These are phyloP conservation scores for Sugiyamaella valdiviana DNA, from an alignment of 805 yeast genomes.

Conservation along the genomic window DNA sequence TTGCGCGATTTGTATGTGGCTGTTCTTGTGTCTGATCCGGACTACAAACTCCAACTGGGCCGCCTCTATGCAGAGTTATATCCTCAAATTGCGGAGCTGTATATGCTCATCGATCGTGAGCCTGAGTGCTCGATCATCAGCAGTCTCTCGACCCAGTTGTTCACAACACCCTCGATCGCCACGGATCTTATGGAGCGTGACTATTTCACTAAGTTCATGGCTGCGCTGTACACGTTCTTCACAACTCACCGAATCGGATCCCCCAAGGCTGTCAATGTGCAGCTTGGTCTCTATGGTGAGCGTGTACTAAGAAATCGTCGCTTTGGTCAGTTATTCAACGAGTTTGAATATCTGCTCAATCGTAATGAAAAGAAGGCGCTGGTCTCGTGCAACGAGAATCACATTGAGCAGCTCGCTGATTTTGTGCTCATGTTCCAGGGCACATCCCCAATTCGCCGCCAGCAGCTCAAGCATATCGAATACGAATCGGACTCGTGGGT, in stretches of 20 bases:
- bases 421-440: constrained; percentile 69
- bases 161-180: constrained; percentile 83
- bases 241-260: constrained; percentile 47
- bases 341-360: constrained; percentile 68
- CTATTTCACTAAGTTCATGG: constrained; percentile 54
- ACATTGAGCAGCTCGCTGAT: constrained; percentile 57
- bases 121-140: constrained; percentile 76
- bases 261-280: constrained; percentile 38
- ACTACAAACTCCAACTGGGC: constrained; percentile 54
- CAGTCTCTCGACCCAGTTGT: constrained; percentile 73
- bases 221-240: constrained; percentile 56
- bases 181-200: constrained; percentile 56
- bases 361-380: constrained; percentile 53
- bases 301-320: constrained; percentile 57
- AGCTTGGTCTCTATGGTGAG: constrained; percentile 23
- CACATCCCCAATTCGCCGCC: constrained; percentile 66
- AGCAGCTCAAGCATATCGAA: constrained; percentile 75
- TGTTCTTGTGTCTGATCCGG: constrained; percentile 54
- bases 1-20: constrained; percentile 62
- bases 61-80: constrained; percentile 79
- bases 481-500: constrained; percentile 84
- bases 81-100: constrained; percentile 66
- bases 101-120: constrained; percentile 71
- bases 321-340: constrained; percentile 73
- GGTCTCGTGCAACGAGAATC: constrained; percentile 40